Evolutionary conservation across 805 yeast species (phyloP), one percentile per base, ranked within the genome.

Genomic region (Millerago galiae): DNA sequence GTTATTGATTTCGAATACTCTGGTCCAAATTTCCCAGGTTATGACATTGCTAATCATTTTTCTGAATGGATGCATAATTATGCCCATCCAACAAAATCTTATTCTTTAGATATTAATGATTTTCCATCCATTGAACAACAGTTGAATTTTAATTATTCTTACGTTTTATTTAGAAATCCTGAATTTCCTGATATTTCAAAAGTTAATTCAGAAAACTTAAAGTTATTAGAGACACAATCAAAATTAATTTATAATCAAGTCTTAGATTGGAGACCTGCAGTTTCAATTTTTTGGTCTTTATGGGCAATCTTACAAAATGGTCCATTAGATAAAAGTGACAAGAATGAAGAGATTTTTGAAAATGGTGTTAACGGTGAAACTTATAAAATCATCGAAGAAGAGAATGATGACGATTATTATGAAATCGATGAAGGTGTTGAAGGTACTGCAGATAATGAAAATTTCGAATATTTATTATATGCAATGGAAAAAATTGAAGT

Each of bases 11-110:
- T 93, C 61, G 99, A 93, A 65, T 93, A 91, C 61, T 80, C 96
- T 0, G 97, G 96, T 1, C 80, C 95, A 10, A 93, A 90, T 56
- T 70, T 81, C 35, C 88, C 95, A 2, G 95, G 95, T 2, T 87
- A 72, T 59, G 99, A 93, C 60, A 76, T 93, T 43, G 90, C 90
- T 12, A 90, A 93, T 61, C 99, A 93, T 66, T 85, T 93, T 52
- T 75, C 85, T 50, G 99, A 91, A 66, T 91, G 99, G 99, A 93
- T 90, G 97, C 75, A 87, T 38, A 88, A 93, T 66, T 93, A 91
- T 59, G 86, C 83, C 56, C 56, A 57, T 40, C 69, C 77, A 1
- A 46, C 53, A 1, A 35, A 38, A 18, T 40, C 57, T 4, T 77
- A 83, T 59, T 74, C 63, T 43, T 66, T 84, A n/a, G 70, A 75